Conservation (phyloP, 2,329 filamentous ascomycete species). For the Emmonsiellopsis sp. region DNA sequence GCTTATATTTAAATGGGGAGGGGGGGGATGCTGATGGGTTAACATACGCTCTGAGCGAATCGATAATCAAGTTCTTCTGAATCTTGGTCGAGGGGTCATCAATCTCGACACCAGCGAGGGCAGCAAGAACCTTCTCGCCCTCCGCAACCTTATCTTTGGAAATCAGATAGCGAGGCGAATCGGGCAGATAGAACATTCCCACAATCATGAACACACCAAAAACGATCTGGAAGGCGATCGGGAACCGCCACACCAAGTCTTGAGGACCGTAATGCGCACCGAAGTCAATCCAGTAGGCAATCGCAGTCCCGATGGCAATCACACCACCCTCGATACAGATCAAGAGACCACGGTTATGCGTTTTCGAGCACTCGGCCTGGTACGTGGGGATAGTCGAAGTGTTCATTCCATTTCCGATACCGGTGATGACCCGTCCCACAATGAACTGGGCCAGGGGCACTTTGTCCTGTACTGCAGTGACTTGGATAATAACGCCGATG, state of each 20-base stretch:
- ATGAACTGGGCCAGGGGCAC: constrained; percentile 40
- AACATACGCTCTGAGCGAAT: constrained; percentile 38
- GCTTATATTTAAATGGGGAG: not conserved
- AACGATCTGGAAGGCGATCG: constrained; percentile 39
- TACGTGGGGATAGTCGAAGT: constrained; percentile 41
- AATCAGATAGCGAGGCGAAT: constrained; percentile 23
- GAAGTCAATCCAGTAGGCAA: constrained; percentile 39
- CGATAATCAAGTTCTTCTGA: constrained; percentile 42
- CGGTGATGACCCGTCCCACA: constrained; percentile 39
- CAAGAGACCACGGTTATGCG: constrained; percentile 47
- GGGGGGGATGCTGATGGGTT: constrained; percentile 25
- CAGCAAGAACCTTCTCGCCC: constrained; percentile 37
- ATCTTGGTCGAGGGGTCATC: constrained; percentile 37
- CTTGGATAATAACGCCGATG: constrained; percentile 18
- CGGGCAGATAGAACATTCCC: constrained; percentile 27
- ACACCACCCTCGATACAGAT: constrained; percentile 46
- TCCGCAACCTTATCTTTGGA: constrained; percentile 29
- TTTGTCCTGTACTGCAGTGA: constrained; percentile 9
- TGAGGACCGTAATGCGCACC: constrained; percentile 19
- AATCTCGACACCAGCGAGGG: constrained; percentile 39
- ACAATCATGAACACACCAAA: constrained; percentile 35
- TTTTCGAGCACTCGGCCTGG: constrained; percentile 39
- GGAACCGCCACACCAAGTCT: constrained; percentile 36
- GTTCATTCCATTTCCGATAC: constrained; percentile 45
- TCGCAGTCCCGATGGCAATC: constrained; percentile 36